A percentile compares a stretch with the other conserved stretches of the same genome.
These are phyloP conservation scores for Phytophthora capsici DNA, from an alignment of 352 stramenopile species.

Conservation along the genomic window DNA sequence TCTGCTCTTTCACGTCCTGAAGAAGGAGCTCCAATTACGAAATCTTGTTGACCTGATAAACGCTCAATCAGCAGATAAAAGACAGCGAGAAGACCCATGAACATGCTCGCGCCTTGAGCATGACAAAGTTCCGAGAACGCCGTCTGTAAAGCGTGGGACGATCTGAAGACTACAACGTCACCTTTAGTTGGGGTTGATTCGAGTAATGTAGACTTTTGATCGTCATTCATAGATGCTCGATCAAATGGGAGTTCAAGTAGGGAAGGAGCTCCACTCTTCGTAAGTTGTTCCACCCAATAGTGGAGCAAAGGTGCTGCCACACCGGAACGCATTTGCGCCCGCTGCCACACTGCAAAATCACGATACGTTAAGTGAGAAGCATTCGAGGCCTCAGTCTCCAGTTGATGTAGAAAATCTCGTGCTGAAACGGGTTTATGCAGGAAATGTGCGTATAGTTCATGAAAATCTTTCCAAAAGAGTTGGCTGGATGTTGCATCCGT, in stretches of 20 bases:
- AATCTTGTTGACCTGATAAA: constrained; percentile 44
- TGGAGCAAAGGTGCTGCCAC: constrained; percentile 41
- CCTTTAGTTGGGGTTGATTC: constrained; percentile 10
- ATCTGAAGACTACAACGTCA: constrained; percentile 46
- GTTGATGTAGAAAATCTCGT: neutral
- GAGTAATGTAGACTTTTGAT: neutral
- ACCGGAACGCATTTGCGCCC: constrained; percentile 41
- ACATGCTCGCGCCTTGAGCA: constrained; percentile 46
- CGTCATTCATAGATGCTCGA: neutral
- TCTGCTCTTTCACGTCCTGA: constrained; percentile 40
- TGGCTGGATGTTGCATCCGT: constrained; percentile 53
- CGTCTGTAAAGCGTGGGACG: constrained; percentile 30
- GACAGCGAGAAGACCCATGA: constrained; percentile 53
- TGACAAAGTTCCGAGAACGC: constrained; percentile 42
- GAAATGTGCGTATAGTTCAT: constrained; percentile 31
- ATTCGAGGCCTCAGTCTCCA: constrained; percentile 14
- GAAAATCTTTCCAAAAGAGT: constrained; percentile 57
- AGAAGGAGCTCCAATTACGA: constrained; percentile 53
- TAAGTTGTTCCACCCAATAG: constrained; percentile 57
- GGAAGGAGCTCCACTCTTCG: constrained; percentile 12
- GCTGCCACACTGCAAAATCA: constrained; percentile 60
- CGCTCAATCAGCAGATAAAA: constrained; percentile 58
- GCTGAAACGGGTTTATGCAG: neutral
- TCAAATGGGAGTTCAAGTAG: constrained; percentile 60
- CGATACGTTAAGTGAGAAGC: constrained; percentile 40